Percentiles rank a stretch among this genome's conserved stretches.
Evolutionary conservation across 805 yeast genomes (phyloP).

Genomic region (Tetrapisispora taiwanensis): DNA sequence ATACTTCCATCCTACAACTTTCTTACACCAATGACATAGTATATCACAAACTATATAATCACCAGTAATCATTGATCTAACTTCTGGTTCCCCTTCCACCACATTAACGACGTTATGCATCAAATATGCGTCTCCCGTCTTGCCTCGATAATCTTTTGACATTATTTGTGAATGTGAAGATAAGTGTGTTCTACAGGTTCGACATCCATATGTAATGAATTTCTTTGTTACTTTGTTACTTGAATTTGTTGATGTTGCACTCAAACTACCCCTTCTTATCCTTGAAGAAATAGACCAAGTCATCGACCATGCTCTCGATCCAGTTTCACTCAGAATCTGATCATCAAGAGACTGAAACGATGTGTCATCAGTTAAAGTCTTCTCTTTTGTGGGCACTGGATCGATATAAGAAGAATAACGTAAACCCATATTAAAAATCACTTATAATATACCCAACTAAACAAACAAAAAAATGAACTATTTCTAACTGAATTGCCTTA

Average conservation of each 20-base stretch:
- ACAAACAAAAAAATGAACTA: no score
- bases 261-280: neutral
- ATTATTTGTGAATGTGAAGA: slow-evolving; percentile 25
- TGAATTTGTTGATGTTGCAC: neutral
- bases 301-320: neutral
- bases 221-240: slow-evolving; percentile 3
- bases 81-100: slow-evolving; percentile 29
- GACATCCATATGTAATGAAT: slow-evolving; percentile 26
- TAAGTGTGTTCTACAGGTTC: slow-evolving; percentile 25
- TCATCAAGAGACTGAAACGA: neutral
- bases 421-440: slow-evolving; percentile 15
- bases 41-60: slow-evolving; percentile 47
- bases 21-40: slow-evolving; percentile 44
- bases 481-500: no score
- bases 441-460: neutral
- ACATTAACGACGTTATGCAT: slow-evolving; percentile 42
- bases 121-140: slow-evolving; percentile 47
- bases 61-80: slow-evolving; percentile 51
- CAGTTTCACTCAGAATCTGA: neutral
- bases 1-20: slow-evolving; percentile 56
- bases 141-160: slow-evolving; percentile 42
- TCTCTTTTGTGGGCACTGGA: slow-evolving; percentile 3
- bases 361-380: neutral
- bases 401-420: slow-evolving; percentile 24
- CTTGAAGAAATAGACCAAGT: slow-evolving; percentile 1